Conservation (phyloP, 2,329 filamentous ascomycete species). For the Colletotrichum chrysophilum region DNA sequence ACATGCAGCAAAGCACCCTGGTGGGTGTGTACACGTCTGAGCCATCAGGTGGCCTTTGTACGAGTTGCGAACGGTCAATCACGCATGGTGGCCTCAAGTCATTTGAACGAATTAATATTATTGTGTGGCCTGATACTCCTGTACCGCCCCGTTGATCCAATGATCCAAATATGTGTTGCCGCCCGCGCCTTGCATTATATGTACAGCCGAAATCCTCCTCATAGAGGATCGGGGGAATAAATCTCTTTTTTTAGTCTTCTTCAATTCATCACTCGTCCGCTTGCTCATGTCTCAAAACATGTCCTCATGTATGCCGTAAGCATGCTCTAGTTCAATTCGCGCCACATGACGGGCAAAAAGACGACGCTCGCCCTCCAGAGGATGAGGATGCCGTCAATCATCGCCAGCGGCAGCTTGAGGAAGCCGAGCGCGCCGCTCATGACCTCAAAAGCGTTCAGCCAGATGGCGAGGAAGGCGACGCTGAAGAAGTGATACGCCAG, state of each 20-base stretch:
- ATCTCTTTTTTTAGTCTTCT: neutral
- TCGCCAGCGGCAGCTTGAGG: slow-evolving; percentile 66
- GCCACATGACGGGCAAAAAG: slow-evolving; percentile 81
- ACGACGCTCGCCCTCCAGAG: slow-evolving; percentile 83
- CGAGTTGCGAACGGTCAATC: neutral
- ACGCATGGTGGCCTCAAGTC: neutral
- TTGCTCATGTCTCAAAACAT: slow-evolving; percentile 7
- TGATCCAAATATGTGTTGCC: slow-evolving; percentile 1
- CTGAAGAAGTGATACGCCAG: slow-evolving; percentile 94
- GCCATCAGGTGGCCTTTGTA: neutral
- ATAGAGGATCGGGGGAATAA: neutral
- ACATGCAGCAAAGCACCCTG: neutral
- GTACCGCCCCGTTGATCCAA: slow-evolving; percentile 14
- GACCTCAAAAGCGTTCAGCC: slow-evolving; percentile 56
- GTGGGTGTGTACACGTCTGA: neutral
- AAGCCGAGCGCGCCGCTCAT: slow-evolving; percentile 51
- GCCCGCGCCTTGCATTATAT: neutral
- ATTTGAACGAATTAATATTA: slow-evolving; percentile 11
- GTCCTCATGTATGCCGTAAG: neutral
- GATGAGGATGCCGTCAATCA: slow-evolving; percentile 71
- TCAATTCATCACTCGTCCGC: slow-evolving; percentile 4
- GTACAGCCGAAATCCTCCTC: slow-evolving; percentile 2
- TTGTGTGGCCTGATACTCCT: neutral
- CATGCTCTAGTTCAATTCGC: slow-evolving; percentile 54
- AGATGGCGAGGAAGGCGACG: slow-evolving; percentile 88